Conservation (phyloP, 2,329 filamentous ascomycete genomes). For the Aurifilum marmelostoma region DNA sequence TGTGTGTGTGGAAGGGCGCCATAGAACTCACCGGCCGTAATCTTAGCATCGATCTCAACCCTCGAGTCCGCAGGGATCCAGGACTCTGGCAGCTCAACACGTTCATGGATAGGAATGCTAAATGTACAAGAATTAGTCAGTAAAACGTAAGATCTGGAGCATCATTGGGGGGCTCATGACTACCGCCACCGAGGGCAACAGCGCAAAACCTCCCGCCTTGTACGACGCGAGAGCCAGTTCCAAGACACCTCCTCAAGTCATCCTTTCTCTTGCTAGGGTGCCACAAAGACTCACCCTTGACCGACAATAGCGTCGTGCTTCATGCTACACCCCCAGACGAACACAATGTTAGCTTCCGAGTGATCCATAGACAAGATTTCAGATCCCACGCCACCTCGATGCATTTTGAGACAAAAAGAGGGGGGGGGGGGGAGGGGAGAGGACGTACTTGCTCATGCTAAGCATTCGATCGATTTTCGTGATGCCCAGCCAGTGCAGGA, state of each 20-base stretch:
- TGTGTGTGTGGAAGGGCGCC: neutral
- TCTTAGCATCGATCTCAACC: slow-evolving; percentile 99
- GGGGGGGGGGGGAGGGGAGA: slow-evolving; percentile 1
- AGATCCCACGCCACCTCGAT: slow-evolving; percentile 7
- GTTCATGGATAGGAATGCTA: slow-evolving; percentile 82
- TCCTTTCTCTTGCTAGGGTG: slow-evolving; percentile 3
- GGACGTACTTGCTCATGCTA: slow-evolving; percentile 89
- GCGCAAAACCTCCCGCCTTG: neutral
- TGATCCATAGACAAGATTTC: neutral
- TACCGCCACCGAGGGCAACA: slow-evolving; percentile 19
- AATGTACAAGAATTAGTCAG: slow-evolving; percentile 29
- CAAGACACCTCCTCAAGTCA: neutral
- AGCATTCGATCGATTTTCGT: slow-evolving; percentile 98
- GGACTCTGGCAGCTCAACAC: slow-evolving; percentile 89
- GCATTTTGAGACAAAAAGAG: no score
- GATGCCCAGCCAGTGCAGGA: slow-evolving; percentile 96
- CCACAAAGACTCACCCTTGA: slow-evolving; percentile 62
- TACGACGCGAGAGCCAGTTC: slow-evolving; percentile 1
- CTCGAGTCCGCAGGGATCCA: slow-evolving; percentile 93
- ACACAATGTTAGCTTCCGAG: neutral
- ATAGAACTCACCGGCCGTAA: slow-evolving; percentile 75
- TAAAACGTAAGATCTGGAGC: slow-evolving; percentile 4
- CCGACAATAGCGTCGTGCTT: slow-evolving; percentile 88
- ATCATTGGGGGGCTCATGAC: slow-evolving; percentile 28
- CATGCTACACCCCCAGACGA: slow-evolving; percentile 60